phyloP scores from a whole-genome alignment of 192 early-diverging fungal genomes.

The Phycomyces nitens region DNA sequence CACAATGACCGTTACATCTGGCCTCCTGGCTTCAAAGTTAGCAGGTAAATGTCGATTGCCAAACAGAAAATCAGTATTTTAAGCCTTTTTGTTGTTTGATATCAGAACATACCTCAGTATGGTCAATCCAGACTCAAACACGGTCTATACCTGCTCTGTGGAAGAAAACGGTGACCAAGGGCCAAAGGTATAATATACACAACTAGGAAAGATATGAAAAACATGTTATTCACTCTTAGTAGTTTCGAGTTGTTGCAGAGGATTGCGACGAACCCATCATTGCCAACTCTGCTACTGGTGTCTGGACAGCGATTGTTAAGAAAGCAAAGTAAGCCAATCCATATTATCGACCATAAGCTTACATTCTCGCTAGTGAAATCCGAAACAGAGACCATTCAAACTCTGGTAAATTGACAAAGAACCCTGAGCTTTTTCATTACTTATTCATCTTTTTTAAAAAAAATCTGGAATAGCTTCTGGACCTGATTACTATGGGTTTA shows the following conservation, averaged over 20 bases:
- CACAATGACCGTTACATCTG: conserved; percentile 94
- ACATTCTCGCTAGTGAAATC: conserved; percentile 71
- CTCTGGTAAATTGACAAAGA: conserved; percentile 38
- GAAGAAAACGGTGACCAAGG: conserved; percentile 73
- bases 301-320: conserved; percentile 79
- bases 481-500: conserved; percentile 92
- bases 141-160: conserved; percentile 69
- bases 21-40: conserved; percentile 83
- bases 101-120: conserved; percentile 53
- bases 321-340: neutral
- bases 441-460: no score
- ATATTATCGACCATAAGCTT: neutral
- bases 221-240: neutral
- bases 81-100: neutral
- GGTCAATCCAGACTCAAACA: conserved; percentile 42
- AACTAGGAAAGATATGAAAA: neutral
- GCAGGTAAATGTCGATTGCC: conserved; percentile 33
- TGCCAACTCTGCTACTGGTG: conserved; percentile 86
- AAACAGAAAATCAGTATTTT: no score
- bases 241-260: conserved; percentile 80
- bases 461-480: conserved; percentile 57
- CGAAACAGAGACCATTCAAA: conserved; percentile 77
- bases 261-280: conserved; percentile 72
- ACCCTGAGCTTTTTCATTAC: no score
- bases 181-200: conserved; percentile 43